phyloP scores from a whole-genome alignment of 2,329 filamentous ascomycete species.

The Fusarium goolgardi region DNA sequence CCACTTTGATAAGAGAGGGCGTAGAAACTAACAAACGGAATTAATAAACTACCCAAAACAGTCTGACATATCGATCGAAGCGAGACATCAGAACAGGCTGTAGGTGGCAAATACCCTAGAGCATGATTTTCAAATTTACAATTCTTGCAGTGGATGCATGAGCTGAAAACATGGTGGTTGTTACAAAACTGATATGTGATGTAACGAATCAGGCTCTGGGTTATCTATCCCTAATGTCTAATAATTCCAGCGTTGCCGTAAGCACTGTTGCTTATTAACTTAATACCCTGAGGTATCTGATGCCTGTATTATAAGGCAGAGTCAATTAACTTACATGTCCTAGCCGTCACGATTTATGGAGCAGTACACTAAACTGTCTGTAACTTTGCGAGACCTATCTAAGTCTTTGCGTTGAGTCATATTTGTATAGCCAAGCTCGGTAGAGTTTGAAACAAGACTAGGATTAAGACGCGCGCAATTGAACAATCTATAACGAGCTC shows the following conservation, averaged over 20 bases:
- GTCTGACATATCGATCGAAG: background rate
- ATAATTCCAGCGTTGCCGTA: background rate
- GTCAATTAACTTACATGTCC: background rate
- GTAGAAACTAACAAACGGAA: too few species aligned
- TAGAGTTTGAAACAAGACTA: background rate
- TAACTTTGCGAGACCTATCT: background rate
- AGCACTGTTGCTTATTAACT: background rate
- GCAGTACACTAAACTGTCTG: background rate
- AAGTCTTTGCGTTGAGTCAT: background rate
- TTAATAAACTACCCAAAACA: too few species aligned
- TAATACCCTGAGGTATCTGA: background rate
- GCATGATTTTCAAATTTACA: background rate
- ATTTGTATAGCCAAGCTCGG: background rate
- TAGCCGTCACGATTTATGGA: background rate
- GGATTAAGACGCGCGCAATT: background rate
- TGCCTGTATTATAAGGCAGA: background rate
- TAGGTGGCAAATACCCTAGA: background rate
- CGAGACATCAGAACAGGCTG: background rate
- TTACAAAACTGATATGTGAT: background rate
- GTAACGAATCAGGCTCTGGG: background rate
- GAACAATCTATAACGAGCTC: conserved; percentile 5
- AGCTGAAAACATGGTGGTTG: background rate
- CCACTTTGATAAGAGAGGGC: too few species aligned
- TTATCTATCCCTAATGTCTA: background rate
- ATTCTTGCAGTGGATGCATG: background rate